Conservation (phyloP, 768 basidiomycete species). For the Boletellus sp. region DNA sequence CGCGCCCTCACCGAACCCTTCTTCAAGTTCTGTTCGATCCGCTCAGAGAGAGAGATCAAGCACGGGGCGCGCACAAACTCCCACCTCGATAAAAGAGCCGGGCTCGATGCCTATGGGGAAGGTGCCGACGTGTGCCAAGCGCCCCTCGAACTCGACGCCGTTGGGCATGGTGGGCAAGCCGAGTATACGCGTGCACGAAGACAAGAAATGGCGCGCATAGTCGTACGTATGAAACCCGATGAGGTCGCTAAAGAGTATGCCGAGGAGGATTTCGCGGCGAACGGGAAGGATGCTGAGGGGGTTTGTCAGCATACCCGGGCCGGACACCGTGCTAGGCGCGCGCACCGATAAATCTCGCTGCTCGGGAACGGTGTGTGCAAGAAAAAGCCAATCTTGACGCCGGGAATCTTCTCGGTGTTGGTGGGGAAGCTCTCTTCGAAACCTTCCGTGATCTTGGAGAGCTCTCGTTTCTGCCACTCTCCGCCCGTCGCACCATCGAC, state of each 20-base stretch:
- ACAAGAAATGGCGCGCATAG: slow-evolving; percentile 98
- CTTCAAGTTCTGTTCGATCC: slow-evolving; percentile 58
- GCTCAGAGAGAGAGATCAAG: slow-evolving; percentile 1
- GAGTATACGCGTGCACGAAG: slow-evolving; percentile 95
- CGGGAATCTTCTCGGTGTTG: slow-evolving; percentile 42
- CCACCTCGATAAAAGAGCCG: slow-evolving; percentile 78
- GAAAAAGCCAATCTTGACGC: slow-evolving; percentile 97
- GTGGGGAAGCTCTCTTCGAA: slow-evolving; percentile 47
- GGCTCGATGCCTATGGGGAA: slow-evolving; percentile 99
- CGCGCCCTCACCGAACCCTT: slow-evolving; percentile 79
- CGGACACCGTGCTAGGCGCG: slow-evolving; percentile 19
- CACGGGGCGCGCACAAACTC: slow-evolving; percentile 10
- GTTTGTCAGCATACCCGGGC: slow-evolving; percentile 3
- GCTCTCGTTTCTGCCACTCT: slow-evolving; percentile 55
- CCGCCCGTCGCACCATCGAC: slow-evolving; percentile 68
- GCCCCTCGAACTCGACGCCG: slow-evolving; percentile 93
- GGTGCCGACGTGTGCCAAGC: slow-evolving; percentile 94
- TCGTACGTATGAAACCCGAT: slow-evolving; percentile 99
- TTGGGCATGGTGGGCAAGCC: slow-evolving; percentile 96
- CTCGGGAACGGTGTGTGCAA: slow-evolving; percentile 97
- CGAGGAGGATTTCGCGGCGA: slow-evolving; percentile 94
- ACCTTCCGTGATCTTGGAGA: slow-evolving; percentile 70
- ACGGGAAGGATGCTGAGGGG: slow-evolving; percentile 87
- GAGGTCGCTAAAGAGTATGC: slow-evolving; percentile 91
- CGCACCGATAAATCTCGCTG: slow-evolving; percentile 93